phyloP scores from a whole-genome alignment of 257 asterid genomes.

The Paraleonurus japonicus region DNA sequence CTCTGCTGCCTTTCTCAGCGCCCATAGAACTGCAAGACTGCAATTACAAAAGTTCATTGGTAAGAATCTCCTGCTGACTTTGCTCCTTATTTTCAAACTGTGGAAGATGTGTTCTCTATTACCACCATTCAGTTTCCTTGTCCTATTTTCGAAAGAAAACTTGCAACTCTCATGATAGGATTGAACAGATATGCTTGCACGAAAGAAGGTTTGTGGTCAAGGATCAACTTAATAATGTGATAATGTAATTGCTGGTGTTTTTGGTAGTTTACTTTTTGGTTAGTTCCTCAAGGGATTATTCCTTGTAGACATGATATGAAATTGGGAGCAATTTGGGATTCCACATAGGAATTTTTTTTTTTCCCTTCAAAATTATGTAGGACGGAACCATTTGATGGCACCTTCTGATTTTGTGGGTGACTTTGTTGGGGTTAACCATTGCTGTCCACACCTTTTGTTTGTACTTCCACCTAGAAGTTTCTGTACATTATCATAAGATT shows the following conservation, averaged over 20 bases:
- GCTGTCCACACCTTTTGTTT: neutral
- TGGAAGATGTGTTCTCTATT: neutral
- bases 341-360: no score
- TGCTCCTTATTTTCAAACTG: conserved; percentile 16
- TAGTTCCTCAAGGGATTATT: neutral
- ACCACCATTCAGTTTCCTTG: neutral
- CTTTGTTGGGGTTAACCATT: neutral
- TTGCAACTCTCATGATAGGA: neutral
- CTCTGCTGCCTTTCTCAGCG: conserved; percentile 95
- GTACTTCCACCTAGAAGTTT: neutral
- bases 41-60: conserved; percentile 84
- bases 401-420: neutral
- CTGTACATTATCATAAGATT: neutral
- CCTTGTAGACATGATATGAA: neutral
- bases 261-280: neutral
- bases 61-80: conserved; percentile 33
- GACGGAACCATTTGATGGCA: neutral
- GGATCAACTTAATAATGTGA: conserved; percentile 23
- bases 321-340: neutral
- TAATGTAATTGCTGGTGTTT: neutral
- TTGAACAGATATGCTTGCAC: neutral
- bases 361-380: neutral
- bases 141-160: neutral
- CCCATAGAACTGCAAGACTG: conserved; percentile 80
- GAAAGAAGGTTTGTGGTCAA: neutral